Base-by-base conservation (phyloP, 495 filamentous ascomycete genomes). In the Penicillium paxilli region DNA sequence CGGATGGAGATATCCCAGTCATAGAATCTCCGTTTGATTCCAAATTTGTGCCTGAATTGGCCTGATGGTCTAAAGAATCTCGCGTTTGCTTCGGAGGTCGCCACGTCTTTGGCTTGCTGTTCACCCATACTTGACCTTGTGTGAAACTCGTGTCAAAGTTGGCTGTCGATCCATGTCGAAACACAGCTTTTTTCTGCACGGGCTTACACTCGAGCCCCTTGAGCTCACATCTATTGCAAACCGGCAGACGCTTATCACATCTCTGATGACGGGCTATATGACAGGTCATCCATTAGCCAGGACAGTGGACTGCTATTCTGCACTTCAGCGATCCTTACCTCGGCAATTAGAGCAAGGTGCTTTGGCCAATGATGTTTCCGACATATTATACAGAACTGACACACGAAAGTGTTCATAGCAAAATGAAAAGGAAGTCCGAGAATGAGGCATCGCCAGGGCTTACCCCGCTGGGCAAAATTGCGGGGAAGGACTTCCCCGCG, bases 151-250 rank as follows among this genome's bases (percentile, higher is more conserved):
- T 30, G n/a, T 63, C 60, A 7, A 59, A 26, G 20, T 57, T 63
- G 19, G 60, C 60, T 4, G 44, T 57, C 5, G 60, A 63, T 3
- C 60, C 60, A 47, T 59, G 56, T 20, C 60, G 52, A 30, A 63
- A 63, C 1, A 63, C 32, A 1, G 52, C 46, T 33, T 54, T 59
- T 12, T 35, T 51, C 32, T 50, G 49, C 2, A 54, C 56, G 3
- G 49, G 49, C 17, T 25, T 51, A 37, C 60, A 63, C 0, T 54
- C 46, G 16, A 63, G 60, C 0, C 60, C 49, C 33, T 54, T 63
- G 3, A 9, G 16, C 16, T 57, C 47, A 28, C 57, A 64, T 41
- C 58, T 26, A 30, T 22, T 45, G 33, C 58, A 61, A 21, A 55
- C 30, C 4, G 62, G 58, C n/a, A 30, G 51, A 32, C 45, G 51